Evolutionary conservation across 2,329 filamentous ascomycete species (phyloP), one percentile per base, ranked within the genome.

Genomic region (Hypoxylon sp.): DNA sequence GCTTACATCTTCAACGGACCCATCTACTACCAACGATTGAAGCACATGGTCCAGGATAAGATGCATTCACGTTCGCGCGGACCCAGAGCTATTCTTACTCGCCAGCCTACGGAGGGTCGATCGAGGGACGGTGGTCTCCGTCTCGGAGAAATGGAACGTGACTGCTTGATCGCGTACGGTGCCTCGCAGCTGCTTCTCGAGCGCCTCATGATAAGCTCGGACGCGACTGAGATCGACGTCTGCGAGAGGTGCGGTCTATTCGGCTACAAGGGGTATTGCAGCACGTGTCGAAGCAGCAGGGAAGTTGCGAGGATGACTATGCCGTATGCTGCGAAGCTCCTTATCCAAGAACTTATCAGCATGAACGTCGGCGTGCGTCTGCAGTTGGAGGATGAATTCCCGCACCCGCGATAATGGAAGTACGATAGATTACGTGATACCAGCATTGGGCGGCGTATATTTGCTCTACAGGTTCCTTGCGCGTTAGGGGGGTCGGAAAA

Each of bases 41-140:
- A 99, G 86, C 96, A 99, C 85, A 99, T 99, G 96, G 96, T 99
- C 3, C 94, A 98, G 79, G 96, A 99, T 78, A 99, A 99, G 82
- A 98, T 99, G 96, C 96, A 99, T 81, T 95, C 93, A 30, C 93
- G 96, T 66, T 90, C 95, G 1, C 90, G 93, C 12, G 96, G 96
- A 0, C 96, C 96, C 0, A 87, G 92, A 11, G 95, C 95, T 24
- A 96, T 97, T 69, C 85, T 99, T 24, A 99, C 96, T 0, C 89
- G 96, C 8, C 96, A 99, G 78, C 96, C 96, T 0, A 99, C 95
- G 0, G 96, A 99, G 82, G 96, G 96, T 84, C 89, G 96, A 73
- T 97, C 94, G 7, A 85, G 95, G 61, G 93, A 97, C 70, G 96
- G 96, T 79, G 96, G 96, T 78, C 84, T 99, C 44, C 90, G 96